A percentile compares a stretch with the other conserved stretches of the same genome.
phyloP scores from a whole-genome alignment of 2,329 filamentous ascomycete genomes.

The Alternaria panax region DNA sequence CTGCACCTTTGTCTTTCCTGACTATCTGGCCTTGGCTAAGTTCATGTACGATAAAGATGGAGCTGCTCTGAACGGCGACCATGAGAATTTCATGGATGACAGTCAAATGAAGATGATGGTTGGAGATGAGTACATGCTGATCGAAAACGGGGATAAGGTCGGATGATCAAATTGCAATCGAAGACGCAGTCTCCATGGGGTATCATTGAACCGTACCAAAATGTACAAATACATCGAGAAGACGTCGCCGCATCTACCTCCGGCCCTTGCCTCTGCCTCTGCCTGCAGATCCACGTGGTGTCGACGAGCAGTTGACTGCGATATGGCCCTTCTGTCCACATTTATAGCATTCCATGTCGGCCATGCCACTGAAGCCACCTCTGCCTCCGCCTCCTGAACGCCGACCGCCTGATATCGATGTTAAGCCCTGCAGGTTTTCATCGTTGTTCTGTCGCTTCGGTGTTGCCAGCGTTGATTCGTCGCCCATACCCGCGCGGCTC shows the following conservation, averaged over 20 bases:
- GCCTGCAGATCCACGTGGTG: slow-evolving; percentile 34
- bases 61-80: slow-evolving; percentile 49
- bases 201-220: slow-evolving; percentile 23
- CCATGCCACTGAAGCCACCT: slow-evolving; percentile 29
- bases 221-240: slow-evolving; percentile 7
- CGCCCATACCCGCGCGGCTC: slow-evolving; percentile 58
- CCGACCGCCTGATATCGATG: slow-evolving; percentile 65
- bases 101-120: slow-evolving; percentile 56
- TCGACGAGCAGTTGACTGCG: slow-evolving; percentile 59
- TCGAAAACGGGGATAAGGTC: slow-evolving; percentile 34
- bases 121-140: slow-evolving; percentile 54
- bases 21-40: slow-evolving; percentile 55
- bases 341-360: slow-evolving; percentile 62
- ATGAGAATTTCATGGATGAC: slow-evolving; percentile 52
- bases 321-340: slow-evolving; percentile 70
- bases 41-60: slow-evolving; percentile 57
- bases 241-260: slow-evolving; percentile 21
- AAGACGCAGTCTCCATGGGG: slow-evolving; percentile 20
- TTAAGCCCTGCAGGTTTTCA: slow-evolving; percentile 66
- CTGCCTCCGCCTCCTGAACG: slow-evolving; percentile 19
- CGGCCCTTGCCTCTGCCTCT: slow-evolving; percentile 32
- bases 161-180: slow-evolving; percentile 5
- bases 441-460: slow-evolving; percentile 71
- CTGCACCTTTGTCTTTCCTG: slow-evolving; percentile 58
- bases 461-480: slow-evolving; percentile 58